Conservation (phyloP, 1,139 yeast genomes). For the Magnusiomyces sp. region DNA sequence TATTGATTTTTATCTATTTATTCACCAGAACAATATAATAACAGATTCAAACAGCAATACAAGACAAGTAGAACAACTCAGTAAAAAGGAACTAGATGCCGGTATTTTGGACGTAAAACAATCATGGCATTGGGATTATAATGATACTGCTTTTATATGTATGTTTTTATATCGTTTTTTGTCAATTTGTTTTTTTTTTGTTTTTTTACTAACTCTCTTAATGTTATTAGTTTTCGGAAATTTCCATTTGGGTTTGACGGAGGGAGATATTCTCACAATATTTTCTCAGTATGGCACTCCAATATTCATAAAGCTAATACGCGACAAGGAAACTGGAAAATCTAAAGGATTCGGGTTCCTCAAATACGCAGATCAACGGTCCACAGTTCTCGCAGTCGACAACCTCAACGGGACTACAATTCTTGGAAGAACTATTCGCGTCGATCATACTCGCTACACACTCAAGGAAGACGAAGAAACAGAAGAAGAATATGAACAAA, state of each 20-base stretch:
- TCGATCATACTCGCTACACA: constrained; percentile 68
- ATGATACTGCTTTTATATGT: constrained; percentile 55
- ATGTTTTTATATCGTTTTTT: constrained; percentile 14
- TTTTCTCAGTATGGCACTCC: constrained; percentile 92
- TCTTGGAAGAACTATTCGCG: constrained; percentile 50
- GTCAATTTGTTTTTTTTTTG: neutral
- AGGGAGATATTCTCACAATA: constrained; percentile 64
- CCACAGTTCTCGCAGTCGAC: constrained; percentile 81
- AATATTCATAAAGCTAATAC: constrained; percentile 61
- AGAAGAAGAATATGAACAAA: constrained; percentile 29
- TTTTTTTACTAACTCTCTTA: neutral
- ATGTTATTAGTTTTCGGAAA: constrained; percentile 48
- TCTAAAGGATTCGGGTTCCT: constrained; percentile 75
- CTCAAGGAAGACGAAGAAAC: constrained; percentile 43
- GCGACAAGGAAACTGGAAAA: constrained; percentile 60
- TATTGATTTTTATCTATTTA: too few relatives aligned
- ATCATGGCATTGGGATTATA: constrained; percentile 87
- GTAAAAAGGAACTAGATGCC: constrained; percentile 54
- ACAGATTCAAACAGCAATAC: neutral
- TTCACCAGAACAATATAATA: too few relatives aligned
- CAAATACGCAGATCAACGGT: constrained; percentile 73
- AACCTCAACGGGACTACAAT: constrained; percentile 69
- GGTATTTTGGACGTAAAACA: constrained; percentile 49
- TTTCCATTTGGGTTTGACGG: constrained; percentile 55
- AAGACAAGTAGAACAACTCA: constrained; percentile 47